Conservation (phyloP, 148 eudicot species). For the Dysphania ambrosioides region DNA sequence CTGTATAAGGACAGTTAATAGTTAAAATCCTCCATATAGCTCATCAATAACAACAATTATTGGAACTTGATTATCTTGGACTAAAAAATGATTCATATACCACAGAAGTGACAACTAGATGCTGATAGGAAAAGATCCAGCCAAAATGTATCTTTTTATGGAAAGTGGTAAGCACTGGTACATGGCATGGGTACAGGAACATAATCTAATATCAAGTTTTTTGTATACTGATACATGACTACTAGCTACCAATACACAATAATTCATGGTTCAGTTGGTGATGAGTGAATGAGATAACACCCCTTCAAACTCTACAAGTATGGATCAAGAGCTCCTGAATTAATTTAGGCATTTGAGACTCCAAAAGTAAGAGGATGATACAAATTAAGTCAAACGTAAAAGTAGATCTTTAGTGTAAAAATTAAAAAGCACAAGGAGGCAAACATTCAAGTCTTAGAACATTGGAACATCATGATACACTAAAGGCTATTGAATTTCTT, state of each 20-base stretch:
- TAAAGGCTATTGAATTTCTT: not conserved
- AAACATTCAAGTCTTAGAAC: not conserved
- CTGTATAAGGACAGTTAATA: constrained; percentile 46
- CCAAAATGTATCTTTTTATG: not conserved
- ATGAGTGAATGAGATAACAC: not conserved
- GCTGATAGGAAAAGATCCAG: not conserved
- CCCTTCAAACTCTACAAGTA: not conserved
- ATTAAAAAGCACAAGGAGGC: not conserved
- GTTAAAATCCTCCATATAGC: no score
- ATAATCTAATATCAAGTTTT: not conserved
- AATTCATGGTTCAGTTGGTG: not conserved
- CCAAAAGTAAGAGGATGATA: no score
- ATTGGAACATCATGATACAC: not conserved
- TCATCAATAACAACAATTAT: not conserved
- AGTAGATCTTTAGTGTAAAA: no score
- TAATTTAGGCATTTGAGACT: not conserved
- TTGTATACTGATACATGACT: not conserved
- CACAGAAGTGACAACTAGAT: not conserved
- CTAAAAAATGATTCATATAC: not conserved
- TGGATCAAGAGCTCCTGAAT: not conserved
- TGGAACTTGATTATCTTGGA: not conserved
- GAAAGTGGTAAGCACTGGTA: no score
- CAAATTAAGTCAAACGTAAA: no score
- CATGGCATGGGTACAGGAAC: not conserved
- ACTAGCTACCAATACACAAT: not conserved